Percentiles rank a stretch among this genome's conserved stretches.
phyloP scores from a whole-genome alignment of 2,329 filamentous ascomycete species.

The Curvularia lunata region DNA sequence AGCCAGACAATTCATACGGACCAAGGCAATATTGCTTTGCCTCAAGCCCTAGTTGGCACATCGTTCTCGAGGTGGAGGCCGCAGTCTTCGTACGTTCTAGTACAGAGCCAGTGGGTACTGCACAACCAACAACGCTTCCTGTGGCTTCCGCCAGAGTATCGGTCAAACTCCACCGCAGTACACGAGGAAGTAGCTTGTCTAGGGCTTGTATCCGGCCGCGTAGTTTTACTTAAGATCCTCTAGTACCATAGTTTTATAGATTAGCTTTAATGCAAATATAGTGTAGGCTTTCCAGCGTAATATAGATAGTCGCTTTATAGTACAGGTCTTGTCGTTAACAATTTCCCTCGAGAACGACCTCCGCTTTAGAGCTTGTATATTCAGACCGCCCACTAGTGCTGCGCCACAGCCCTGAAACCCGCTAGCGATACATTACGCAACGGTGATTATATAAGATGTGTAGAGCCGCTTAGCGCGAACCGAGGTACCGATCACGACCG shows the following conservation, averaged over 20 bases:
- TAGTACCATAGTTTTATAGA: neutral
- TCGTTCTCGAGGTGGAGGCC: constrained; percentile 2
- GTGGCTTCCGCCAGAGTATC: constrained; percentile 25
- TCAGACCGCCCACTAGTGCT: neutral
- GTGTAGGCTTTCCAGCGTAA: neutral
- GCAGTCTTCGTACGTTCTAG: constrained; percentile 8
- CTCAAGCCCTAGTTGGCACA: neutral
- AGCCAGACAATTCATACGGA: constrained; percentile 9
- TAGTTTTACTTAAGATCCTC: constrained; percentile 14
- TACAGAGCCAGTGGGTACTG: constrained; percentile 21
- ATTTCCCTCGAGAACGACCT: neutral
- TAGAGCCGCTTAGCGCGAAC: neutral
- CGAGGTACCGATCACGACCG: constrained; percentile 1
- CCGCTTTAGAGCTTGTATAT: neutral
- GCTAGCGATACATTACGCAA: constrained; percentile 3
- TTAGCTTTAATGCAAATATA: neutral
- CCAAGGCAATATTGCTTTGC: constrained; percentile 15
- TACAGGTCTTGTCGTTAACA: neutral
- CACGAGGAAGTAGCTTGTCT: constrained; percentile 16
- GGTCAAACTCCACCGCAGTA: constrained; percentile 10
- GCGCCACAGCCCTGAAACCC: neutral
- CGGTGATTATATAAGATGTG: neutral
- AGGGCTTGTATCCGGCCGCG: constrained; percentile 18
- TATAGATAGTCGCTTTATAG: neutral
- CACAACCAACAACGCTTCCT: constrained; percentile 18